These are phyloP conservation scores for Arctium lappa DNA, from an alignment of 129 eudicot species.

Conservation along the genomic window DNA sequence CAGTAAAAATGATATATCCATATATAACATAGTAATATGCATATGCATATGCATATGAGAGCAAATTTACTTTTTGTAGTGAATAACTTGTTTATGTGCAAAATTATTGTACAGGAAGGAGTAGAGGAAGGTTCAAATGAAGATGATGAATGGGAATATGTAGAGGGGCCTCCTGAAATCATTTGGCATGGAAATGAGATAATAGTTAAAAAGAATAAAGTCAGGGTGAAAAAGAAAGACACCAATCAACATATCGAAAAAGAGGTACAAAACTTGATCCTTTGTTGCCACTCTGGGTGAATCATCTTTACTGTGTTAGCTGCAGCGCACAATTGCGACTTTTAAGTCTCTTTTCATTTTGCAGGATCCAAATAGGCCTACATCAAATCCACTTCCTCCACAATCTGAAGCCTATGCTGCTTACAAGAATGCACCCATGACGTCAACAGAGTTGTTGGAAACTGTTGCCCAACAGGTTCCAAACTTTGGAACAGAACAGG, in stretches of 20 bases:
- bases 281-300: neutral
- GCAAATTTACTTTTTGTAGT: neutral
- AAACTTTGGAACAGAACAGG: constrained; percentile 97
- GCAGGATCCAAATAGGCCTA: constrained; percentile 81
- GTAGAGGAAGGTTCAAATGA: constrained; percentile 50
- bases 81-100: neutral
- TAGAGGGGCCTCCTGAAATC: constrained; percentile 98
- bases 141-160: constrained; percentile 86
- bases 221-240: constrained; percentile 74
- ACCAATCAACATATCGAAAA: constrained; percentile 15
- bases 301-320: neutral
- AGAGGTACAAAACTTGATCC: constrained; percentile 49
- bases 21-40: neutral
- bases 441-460: constrained; percentile 60
- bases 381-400: constrained; percentile 98
- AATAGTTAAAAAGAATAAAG: constrained; percentile 89
- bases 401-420: constrained; percentile 82
- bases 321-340: neutral
- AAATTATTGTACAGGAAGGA: constrained; percentile 42
- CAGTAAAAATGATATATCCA: neutral
- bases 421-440: constrained; percentile 43
- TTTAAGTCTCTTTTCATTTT: constrained; percentile 4
- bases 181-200: constrained; percentile 99
- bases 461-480: constrained; percentile 89
- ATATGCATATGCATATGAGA: neutral